phyloP scores from a whole-genome alignment of 2,329 filamentous ascomycete genomes.

The Pyrenophora seminiperda region DNA sequence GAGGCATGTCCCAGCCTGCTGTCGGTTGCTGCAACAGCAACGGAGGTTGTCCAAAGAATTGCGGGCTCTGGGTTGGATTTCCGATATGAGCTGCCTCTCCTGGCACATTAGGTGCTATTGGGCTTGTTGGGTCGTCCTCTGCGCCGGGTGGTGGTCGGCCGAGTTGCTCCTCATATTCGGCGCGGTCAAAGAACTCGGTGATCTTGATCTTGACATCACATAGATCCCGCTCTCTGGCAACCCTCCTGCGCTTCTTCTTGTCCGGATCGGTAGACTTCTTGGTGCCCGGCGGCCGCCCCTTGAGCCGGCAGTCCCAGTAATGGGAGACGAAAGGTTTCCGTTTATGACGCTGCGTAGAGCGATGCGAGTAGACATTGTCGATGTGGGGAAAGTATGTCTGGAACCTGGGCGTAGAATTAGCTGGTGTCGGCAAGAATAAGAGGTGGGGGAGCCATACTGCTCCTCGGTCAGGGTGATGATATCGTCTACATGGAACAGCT shows the following conservation, averaged over 20 bases:
- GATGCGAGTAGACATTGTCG: conserved; percentile 84
- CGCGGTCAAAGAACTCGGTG: conserved; percentile 73
- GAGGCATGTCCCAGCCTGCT: conserved; percentile 33
- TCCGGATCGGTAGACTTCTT: conserved; percentile 79
- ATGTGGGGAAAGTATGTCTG: conserved; percentile 82
- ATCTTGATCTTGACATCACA: conserved; percentile 89
- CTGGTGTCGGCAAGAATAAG: background rate
- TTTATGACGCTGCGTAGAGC: conserved; percentile 80
- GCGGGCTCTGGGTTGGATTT: conserved; percentile 15
- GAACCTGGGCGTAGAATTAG: conserved; percentile 60
- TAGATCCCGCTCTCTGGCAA: conserved; percentile 74
- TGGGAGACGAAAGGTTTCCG: conserved; percentile 81
- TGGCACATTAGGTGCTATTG: conserved; percentile 8
- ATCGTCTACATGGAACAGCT: conserved; percentile 75
- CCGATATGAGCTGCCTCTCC: conserved; percentile 2
- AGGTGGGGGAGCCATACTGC: conserved; percentile 59
- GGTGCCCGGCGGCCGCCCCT: conserved; percentile 77
- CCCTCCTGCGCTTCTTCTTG: conserved; percentile 81
- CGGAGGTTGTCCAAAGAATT: conserved; percentile 32
- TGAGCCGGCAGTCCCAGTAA: conserved; percentile 84
- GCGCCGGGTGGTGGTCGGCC: conserved; percentile 33
- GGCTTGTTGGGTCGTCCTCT: conserved; percentile 15
- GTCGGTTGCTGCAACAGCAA: conserved; percentile 22
- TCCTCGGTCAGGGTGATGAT: conserved; percentile 74
- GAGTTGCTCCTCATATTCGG: conserved; percentile 44